Evolutionary conservation across 345 rosid genomes (phyloP), one percentile per base, ranked within the genome.

Genomic region (Geranium brycei): DNA sequence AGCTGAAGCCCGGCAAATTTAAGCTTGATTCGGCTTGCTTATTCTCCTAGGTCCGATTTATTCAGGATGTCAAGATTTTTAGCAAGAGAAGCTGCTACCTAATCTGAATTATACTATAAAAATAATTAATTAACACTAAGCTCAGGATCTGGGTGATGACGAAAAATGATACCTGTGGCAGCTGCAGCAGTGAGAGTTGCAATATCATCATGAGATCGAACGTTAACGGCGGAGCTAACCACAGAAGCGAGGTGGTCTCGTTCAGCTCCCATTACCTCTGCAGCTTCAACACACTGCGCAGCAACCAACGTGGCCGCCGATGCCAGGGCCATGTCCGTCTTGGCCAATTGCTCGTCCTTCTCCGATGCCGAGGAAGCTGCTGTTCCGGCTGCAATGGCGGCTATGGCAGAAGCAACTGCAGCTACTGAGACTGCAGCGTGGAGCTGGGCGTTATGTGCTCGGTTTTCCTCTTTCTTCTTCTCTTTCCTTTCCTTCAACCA

Each of bases 401-500:
- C 96, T 41, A 92, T 81, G 15, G 97, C 91, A 5, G 99, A 79
- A 0, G 99, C 99, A 68, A 88, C 91, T 0, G 97, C 91, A 1
- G 99, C 97, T 23, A 93, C 97, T 17, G 99, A 89, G 58, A 87
- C 69, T 1, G 97, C 83, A 4, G 99, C 97, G 31, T 90, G 97
- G 66, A 93, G 82, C 75, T 86, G 96, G 0, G 99, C 97, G 66
- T 85, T 90, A 38, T 86, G 90, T 61, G 91, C 75, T 78, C 99
- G 80, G 58, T 65, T 81, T 72, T 93, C 99, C 76, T 89, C 96
- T 75, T 90, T 93, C 78, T 86, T 93, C 77, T 85, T 90, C 81
- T 87, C 97, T 66, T 83, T 88, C 72, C 99, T 81, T 64, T 93
- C 99, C 74, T 93, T 93, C 77, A 93, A 71, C 99, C 99, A 93